Evolutionary conservation across 75 land plant species (phyloP), one percentile per base, ranked within the genome.

Genomic region (Adiantum capillusveneris): DNA sequence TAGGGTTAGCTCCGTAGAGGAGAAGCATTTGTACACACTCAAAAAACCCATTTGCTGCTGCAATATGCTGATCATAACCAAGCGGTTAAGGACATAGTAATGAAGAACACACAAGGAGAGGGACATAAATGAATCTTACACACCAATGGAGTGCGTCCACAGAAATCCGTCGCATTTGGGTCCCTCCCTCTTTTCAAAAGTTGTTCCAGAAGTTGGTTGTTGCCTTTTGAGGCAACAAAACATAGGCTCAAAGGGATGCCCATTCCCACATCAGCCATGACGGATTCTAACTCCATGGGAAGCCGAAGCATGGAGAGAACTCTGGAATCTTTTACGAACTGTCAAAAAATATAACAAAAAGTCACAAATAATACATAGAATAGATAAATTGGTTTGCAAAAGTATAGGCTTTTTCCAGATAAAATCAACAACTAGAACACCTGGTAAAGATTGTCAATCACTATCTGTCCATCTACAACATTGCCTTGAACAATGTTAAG

Each of bases 21-120:
- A 90, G 68, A 16, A 90, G 64, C 25, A 78, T 70, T 13, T 56
- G 52, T 28, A 76, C 90, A 70, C 87, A 85, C 17, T 79, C 82
- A 48, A 72, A 50, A 62, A 43, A 69, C 65, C 96, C 96, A 43
- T 73, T 81, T 13, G 90, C 64, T 44, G 90, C 75, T 29, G 96
- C 90, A 34, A 86, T 75, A 51, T 86, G 90, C 96, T 88, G 75
- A 17, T 53, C 21, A 60, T 31, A 67, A n/a, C n/a, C n/a, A n/a
- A n/a, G n/a, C n/a, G n/a, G n/a, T n/a, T n/a, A n/a, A n/a, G n/a
- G n/a, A n/a, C n/a, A n/a, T n/a, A n/a, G n/a, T n/a, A n/a, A n/a
- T n/a, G n/a, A n/a, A n/a, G n/a, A n/a, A n/a, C n/a, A n/a, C n/a
- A n/a, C n/a, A n/a, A n/a, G n/a, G n/a, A n/a, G n/a, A n/a, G n/a